A percentile compares a stretch with the other conserved stretches of the same genome.
phyloP scores from a whole-genome alignment of 2,329 filamentous ascomycete species.

The Paecilomyces sp. region DNA sequence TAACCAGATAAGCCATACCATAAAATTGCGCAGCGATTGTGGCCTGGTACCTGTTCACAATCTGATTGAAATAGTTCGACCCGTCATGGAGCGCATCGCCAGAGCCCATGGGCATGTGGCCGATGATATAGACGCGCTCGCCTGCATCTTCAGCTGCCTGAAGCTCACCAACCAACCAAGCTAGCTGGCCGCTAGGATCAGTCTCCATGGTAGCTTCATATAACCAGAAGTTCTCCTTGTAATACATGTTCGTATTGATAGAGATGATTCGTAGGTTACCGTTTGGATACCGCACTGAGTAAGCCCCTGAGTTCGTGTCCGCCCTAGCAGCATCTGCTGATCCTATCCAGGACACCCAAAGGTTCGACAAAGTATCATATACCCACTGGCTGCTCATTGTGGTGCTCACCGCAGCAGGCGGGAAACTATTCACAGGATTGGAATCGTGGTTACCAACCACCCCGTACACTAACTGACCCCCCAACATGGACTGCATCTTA shows the following conservation, averaged over 20 bases:
- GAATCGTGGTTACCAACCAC: conserved; percentile 52
- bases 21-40: conserved; percentile 50
- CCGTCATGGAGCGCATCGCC: conserved; percentile 44
- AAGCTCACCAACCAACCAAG: conserved; percentile 48
- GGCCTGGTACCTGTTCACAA: conserved; percentile 44
- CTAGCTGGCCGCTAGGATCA: conserved; percentile 47
- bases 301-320: conserved; percentile 39
- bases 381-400: conserved; percentile 44
- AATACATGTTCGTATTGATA: conserved; percentile 52
- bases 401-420: conserved; percentile 32
- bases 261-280: conserved; percentile 50
- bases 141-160: conserved; percentile 45
- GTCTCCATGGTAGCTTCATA: conserved; percentile 44
- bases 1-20: conserved; percentile 13
- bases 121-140: conserved; percentile 50
- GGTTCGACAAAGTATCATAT: conserved; percentile 41
- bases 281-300: conserved; percentile 41
- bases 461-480: conserved; percentile 39
- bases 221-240: conserved; percentile 50
- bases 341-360: conserved; percentile 47
- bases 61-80: conserved; percentile 46
- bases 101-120: conserved; percentile 49
- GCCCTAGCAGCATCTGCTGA: conserved; percentile 24
- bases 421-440: conserved; percentile 45
- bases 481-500: conserved; percentile 38